Percentiles rank a stretch among this genome's conserved stretches.
phyloP scores from a whole-genome alignment of 331 rosid species.

The Stylosanthes scabra region DNA sequence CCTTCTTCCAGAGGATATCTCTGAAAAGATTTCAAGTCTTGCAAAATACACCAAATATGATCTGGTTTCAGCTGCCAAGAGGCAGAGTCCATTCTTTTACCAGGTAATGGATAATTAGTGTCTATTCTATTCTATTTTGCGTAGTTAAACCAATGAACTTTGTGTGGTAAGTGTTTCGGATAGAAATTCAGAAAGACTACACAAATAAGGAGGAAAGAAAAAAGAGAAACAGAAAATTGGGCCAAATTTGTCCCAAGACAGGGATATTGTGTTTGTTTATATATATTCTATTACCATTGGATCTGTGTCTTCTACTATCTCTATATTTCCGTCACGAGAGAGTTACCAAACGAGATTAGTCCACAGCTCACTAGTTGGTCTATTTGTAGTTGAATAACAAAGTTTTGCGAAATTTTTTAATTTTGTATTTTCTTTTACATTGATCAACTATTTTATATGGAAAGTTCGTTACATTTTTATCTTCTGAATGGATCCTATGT shows the following conservation, averaged over 20 bases:
- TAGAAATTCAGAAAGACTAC: too few species aligned
- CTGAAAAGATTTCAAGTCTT: slow-evolving; percentile 47
- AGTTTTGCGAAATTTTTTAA: slow-evolving; percentile 10
- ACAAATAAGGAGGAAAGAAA: too few species aligned
- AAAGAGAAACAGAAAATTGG: too few species aligned
- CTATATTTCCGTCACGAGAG: too few species aligned
- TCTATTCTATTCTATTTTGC: slow-evolving; percentile 28
- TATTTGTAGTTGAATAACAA: slow-evolving; percentile 5
- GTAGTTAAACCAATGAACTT: slow-evolving; percentile 1
- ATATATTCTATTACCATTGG: too few species aligned
- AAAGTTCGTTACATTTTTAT: not conserved
- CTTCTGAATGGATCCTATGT: slow-evolving; percentile 21
- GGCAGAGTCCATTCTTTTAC: slow-evolving; percentile 87
- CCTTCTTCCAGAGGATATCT: slow-evolving; percentile 47
- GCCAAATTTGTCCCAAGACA: too few species aligned
- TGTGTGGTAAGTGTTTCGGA: too few species aligned
- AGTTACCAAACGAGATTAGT: not conserved
- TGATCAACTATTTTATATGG: not conserved
- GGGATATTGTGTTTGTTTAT: too few species aligned
- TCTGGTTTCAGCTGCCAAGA: slow-evolving; percentile 80
- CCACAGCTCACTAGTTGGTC: slow-evolving; percentile 3
- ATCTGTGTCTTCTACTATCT: too few species aligned
- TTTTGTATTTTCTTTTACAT: not conserved
- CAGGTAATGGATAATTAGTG: slow-evolving; percentile 63
- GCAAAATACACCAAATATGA: slow-evolving; percentile 80